Evolutionary conservation across 768 basidiomycete genomes (phyloP).

Genomic region (Kwoniella mangroviensis): DNA sequence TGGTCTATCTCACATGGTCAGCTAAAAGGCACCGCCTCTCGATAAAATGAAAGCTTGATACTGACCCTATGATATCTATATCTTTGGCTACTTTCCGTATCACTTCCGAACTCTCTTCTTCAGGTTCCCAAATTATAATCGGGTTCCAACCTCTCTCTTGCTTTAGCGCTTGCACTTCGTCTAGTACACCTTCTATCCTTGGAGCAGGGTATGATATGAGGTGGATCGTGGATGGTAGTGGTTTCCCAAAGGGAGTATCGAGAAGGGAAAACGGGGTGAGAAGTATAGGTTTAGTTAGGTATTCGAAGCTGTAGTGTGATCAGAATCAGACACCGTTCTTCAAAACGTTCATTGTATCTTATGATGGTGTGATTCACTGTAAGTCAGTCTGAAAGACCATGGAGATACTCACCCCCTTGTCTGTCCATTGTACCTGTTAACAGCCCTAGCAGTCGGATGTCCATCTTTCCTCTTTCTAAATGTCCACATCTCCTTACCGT

Average conservation of each 20-base stretch:
- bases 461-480: constrained; percentile 32
- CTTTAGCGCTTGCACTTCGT: constrained; percentile 23
- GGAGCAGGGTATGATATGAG: constrained; percentile 36
- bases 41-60: neutral
- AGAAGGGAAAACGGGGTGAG: constrained; percentile 29
- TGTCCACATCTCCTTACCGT: constrained; percentile 39
- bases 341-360: neutral
- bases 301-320: constrained; percentile 33
- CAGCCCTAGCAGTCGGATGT: constrained; percentile 33
- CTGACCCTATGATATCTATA: constrained; percentile 31
- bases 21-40: neutral
- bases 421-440: constrained; percentile 37
- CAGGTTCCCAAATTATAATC: constrained; percentile 42
- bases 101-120: constrained; percentile 29
- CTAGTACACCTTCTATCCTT: constrained; percentile 23
- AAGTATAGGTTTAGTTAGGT: constrained; percentile 31
- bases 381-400: neutral
- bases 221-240: constrained; percentile 32
- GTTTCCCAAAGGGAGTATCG: constrained; percentile 17
- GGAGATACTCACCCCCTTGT: constrained; percentile 21
- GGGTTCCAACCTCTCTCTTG: constrained; percentile 26
- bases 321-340: neutral
- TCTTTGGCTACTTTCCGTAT: constrained; percentile 12
- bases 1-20: constrained; percentile 22
- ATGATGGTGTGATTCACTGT: neutral